Evolutionary conservation across 305 asterid species (phyloP), one percentile per base, ranked within the genome.

Genomic region (Fraxinus greggii): DNA sequence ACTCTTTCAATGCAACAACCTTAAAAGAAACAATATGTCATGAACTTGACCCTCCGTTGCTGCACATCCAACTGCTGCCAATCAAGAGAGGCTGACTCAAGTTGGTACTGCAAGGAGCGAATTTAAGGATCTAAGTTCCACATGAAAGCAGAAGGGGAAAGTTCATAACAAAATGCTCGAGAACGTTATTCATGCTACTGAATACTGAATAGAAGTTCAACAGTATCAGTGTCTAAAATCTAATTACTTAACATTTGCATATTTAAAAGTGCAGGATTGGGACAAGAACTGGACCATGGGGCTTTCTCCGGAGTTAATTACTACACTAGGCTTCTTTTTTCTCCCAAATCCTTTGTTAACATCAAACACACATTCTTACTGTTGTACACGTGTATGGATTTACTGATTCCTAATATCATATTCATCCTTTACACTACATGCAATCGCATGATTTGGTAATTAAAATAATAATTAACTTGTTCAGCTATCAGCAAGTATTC

Each of bases 241-340:
- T 32, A 76, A 17, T 77, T 7, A 19, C 13, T 79, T 7, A 56
- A 76, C 72, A 19, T 84, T 72, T 61, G 45, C 40, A 28, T 65
- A 7, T 48, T 26, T 75, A 9, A 5, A n/a, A 36, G 17, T 69
- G 79, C 86, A 82, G 84, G 84, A 75, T 85, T 31, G 81, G 88
- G 63, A 76, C 88, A 7, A 76, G 74, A 79, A 78, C 86, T 12
- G 86, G 88, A n/a, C 88, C 84, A 12, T 82, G 86, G 88, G 80
- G 69, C 48, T 79, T 82, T 74, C 83, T 81, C 72, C 78, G 75
- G 35, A 12, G 74, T 28, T 67, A 13, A 67, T 61, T 9, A 61
- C 70, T 61, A 23, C 70, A 23, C 17, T 23, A 23, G 0, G 24
- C 72, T 7, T 19, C 63, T 0, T 59, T 56, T 61, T 61, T 61